Evolutionary conservation across 2,329 filamentous ascomycete species (phyloP), one percentile per base, ranked within the genome.

Genomic region (Ascochyta fabae): DNA sequence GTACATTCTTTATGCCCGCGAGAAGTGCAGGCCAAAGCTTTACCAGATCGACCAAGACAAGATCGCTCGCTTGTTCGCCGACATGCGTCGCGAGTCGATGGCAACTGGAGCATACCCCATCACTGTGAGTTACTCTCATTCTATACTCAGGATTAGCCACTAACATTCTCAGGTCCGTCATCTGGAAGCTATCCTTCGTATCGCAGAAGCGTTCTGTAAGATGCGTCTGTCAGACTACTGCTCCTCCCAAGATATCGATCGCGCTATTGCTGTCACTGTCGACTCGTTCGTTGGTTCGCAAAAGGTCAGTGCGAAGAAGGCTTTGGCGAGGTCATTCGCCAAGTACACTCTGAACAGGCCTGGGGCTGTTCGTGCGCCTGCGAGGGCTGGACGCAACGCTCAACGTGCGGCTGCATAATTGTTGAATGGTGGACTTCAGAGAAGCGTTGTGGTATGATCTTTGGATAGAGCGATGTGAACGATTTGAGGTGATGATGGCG

Each of bases 21-120:
- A 97, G 75, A 90, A 89, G 68, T 96, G 91, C 76, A 85, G 85
- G 49, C 95, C 95, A 8, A 98, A 96, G 79, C 84, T 99, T 8
- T 96, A 97, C 75, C 91, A 98, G 74, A 96, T 99, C 77, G 95
- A 99, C 66, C 91, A 97, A 75, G 95, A 98, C 79, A 99, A 99
- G 81, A 86, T 99, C 29, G 91, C 95, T 2, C 85, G 94, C 46
- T 82, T 99, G 8, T 99, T 98, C 73, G 91, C 93, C 26, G 95
- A 99, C 72, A 98, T 99, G 94, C 84, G 95, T 66, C 84, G 92
- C 65, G 95, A 99, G 77, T 93, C 89, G 23, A 80, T 97, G 59
- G 93, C 93, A 1, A 99, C 95, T 23, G 95, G 95, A 22, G 95
- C 94, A 22, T 99, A 98, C 75, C 95, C 95, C 4, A 99, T 99